Evolutionary conservation across 306 rosid genomes (phyloP), one percentile per base, ranked within the genome.

Genomic region (Prunus padus): DNA sequence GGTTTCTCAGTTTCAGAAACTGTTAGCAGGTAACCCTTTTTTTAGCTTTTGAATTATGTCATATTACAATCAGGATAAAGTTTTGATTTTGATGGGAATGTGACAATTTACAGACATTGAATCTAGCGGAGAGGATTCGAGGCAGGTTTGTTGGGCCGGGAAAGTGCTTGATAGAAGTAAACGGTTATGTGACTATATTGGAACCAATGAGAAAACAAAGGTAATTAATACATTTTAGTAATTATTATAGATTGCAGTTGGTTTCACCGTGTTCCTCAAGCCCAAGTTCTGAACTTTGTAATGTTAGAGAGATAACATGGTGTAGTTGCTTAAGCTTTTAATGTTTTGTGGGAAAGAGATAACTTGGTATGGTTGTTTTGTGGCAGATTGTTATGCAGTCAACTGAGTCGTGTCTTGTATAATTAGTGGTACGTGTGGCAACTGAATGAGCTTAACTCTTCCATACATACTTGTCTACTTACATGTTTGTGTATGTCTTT

Each of bases 181-280:
- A 52, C 30, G 40, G 19, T 51, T 71, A 3, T 10, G 82, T 64
- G 76, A 78, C 25, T 70, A 78, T n/a, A 65, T 72, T 54, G 77
- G 82, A 71, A 54, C 42, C 74, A 65, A 65, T 44, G 77, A 79
- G 74, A 79, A 55, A 65, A 79, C 73, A 6, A 72, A 79, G 77
- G 82, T 64, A 71, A 44, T 52, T 76, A 18, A 31, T 30, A 49
- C 54, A 2, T 49, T 1, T n/a, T 63, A 31, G 7, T 2, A 16
- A 16, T 20, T 62, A 8, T 8, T 11, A 16, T 63, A n/a, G 22
- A 30, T 33, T 31, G 47, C 67, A 63, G 31, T 63, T 18, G 23
- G 13, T 63, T 63, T 63, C 68, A 11, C 5, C 68, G 8, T 63
- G 25, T 31, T 31, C 31, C 46, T 16, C 2, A 7, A 63, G 33